Evolutionary conservation across 2,329 filamentous ascomycete genomes (phyloP).

Genomic region (Incumbomyces lentus): DNA sequence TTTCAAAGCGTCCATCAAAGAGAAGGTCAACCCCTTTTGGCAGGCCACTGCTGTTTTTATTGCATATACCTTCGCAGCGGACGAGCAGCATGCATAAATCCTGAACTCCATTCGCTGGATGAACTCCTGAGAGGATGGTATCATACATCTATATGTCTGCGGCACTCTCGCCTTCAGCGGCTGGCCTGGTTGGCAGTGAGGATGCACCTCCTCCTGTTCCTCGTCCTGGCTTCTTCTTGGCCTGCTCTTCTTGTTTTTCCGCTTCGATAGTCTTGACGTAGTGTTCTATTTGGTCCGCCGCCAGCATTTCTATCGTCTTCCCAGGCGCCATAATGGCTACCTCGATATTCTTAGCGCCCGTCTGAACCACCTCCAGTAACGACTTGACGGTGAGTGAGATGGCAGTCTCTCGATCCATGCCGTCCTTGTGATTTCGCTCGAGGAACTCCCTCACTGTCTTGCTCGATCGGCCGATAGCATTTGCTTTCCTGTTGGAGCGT

Average conservation of each 20-base stretch:
- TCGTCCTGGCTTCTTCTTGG: slow-evolving; percentile 84
- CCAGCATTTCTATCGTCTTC: slow-evolving; percentile 83
- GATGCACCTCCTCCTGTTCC: slow-evolving; percentile 40
- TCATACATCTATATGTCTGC: slow-evolving; percentile 6
- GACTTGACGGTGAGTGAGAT: slow-evolving; percentile 98
- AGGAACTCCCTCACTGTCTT: slow-evolving; percentile 99
- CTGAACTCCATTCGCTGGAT: no score
- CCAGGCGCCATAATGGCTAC: slow-evolving; percentile 96
- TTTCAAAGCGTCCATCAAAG: no score
- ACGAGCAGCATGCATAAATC: no score
- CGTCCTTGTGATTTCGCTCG: slow-evolving; percentile 96
- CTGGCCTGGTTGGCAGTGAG: slow-evolving; percentile 57
- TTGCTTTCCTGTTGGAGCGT: slow-evolving; percentile 69
- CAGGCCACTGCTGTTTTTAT: no score
- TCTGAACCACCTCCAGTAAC: slow-evolving; percentile 93
- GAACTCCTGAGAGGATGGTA: no score
- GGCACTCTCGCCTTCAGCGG: slow-evolving; percentile 33
- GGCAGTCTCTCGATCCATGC: slow-evolving; percentile 91
- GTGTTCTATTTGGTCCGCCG: slow-evolving; percentile 88
- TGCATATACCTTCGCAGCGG: no score
- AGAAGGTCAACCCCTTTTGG: no score
- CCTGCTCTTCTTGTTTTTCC: slow-evolving; percentile 97
- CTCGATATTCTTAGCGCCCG: slow-evolving; percentile 98
- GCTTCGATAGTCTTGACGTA: slow-evolving; percentile 99
- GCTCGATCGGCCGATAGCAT: slow-evolving; percentile 94